phyloP scores from a whole-genome alignment of 2,329 filamentous ascomycete species.

The Colletotrichum coccodes region DNA sequence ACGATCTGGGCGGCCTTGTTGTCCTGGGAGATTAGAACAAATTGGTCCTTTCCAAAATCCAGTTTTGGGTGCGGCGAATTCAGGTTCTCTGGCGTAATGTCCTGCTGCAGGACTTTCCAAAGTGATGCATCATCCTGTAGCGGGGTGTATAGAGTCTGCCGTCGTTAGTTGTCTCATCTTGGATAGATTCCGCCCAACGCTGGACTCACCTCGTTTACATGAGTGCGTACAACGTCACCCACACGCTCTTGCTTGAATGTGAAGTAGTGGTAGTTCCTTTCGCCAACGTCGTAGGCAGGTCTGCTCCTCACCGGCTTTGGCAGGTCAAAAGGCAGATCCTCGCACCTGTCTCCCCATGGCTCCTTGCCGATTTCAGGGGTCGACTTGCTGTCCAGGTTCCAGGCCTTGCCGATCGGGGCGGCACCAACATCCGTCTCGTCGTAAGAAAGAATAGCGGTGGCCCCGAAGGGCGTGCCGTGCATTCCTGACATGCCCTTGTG shows the following conservation, averaged over 20 bases:
- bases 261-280: constrained; percentile 30
- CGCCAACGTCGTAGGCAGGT: constrained; percentile 34
- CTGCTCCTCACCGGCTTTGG: constrained; percentile 33
- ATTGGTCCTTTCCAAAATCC: constrained; percentile 30
- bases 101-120: constrained; percentile 24
- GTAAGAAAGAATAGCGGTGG: constrained; percentile 32
- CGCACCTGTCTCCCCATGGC: constrained; percentile 23
- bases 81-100: constrained; percentile 20
- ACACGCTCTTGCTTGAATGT: constrained; percentile 24
- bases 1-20: constrained; percentile 37
- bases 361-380: constrained; percentile 18
- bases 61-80: constrained; percentile 19
- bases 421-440: constrained; percentile 30
- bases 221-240: constrained; percentile 21
- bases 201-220: constrained; percentile 17
- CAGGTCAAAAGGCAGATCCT: constrained; percentile 35
- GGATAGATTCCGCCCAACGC: too few relatives aligned
- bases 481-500: constrained; percentile 8
- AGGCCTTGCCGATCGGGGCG: constrained; percentile 30
- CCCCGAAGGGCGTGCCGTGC: constrained; percentile 28
- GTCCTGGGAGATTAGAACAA: constrained; percentile 32
- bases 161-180: neutral
- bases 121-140: constrained; percentile 30
- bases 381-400: constrained; percentile 24
- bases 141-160: constrained; percentile 32